Evolutionary conservation across 768 basidiomycete species (phyloP), one percentile per base, ranked within the genome.

Genomic region (Termitomyces sp.): DNA sequence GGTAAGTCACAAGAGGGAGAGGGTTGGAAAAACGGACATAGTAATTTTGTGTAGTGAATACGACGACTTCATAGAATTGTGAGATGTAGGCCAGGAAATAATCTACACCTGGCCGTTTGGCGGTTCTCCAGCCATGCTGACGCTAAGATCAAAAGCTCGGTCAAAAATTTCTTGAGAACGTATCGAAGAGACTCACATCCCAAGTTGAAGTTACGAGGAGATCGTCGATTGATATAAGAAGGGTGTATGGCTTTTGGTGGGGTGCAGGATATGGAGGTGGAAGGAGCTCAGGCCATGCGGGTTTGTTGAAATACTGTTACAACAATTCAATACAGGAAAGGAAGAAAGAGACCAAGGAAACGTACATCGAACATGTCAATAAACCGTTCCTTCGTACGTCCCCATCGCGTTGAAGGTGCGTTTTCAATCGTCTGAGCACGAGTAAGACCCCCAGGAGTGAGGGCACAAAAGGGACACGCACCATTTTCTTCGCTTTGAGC

Each of bases 11-110:
- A 29, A 51, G 41, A 56, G 42, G 44, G 47, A 40, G 3, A 3
- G 29, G 9, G 5, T 29, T 44, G 50, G 25, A 50, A 29, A 36
- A 23, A 80, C 91, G 46, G 60, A 96, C 95, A 70, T 96, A 98
- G 64, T 82, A 78, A 53, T 90, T 82, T 72, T 96, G 93, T 16
- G 86, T 81, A 10, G 95, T 98, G 74, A 98, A 99, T 51, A 99
- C 77, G 32, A 98, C 96, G 54, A 98, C 84, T 76, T 99, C 97
- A 68, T 94, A 99, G 75, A 98, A 99, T 66, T 98, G 96, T 0
- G 94, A 92, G 45, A 99, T 83, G 69, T 99, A 99, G 25, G 84
- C 95, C 32, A 99, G 78, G 82, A 99, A 99, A 73, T 99, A 98
- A 67, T 99, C 97, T 15, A 94, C 91, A 4, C 97, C 97, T 1